Evolutionary conservation across 768 basidiomycete genomes (phyloP), one percentile per base, ranked within the genome.

Genomic region (Leccinum disarticulatum): DNA sequence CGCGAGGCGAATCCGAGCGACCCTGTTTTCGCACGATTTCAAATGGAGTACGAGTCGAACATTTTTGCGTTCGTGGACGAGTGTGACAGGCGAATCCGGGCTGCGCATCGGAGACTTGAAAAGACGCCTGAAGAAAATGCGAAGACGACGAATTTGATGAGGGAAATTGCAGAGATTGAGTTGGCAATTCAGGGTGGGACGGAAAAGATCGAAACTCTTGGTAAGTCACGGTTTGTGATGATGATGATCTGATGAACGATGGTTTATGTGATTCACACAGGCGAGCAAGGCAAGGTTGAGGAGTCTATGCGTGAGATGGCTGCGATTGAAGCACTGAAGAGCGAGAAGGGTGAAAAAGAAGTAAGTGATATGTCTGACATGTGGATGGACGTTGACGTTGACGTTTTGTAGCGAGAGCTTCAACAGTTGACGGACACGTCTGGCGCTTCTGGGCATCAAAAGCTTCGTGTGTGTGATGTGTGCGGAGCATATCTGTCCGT

Each of bases 81-180:
- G 74, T 98, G 96, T 77, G 97, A 99, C 82, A 80, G 97, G 69
- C 83, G 96, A 70, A 98, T 99, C 76, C 81, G 93, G 41, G 86
- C 91, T 41, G 93, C 95, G 48, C 97, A 99, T 74, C 83, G 94
- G 66, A 83, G 97, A 71, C 77, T 99, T 71, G 97, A 99, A 80
- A 99, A 99, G 82, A 99, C 97, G 6, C 97, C 97, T 35, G 97
- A 98, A 78, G 97, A 99, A 81, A 99, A 99, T 73, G 94, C 95
- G 54, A 97, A 98, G 78, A 98, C 96, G 33, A 98, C 97, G 4
- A 95, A 96, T 74, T 76, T 99, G 80, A 99, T 99, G 97, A 83
- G 94, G 64, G 97, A 99, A 83, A 98, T 99, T 77, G 97, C 93
- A 58, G 97, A 99, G 79, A 98, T 99, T 73, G 96, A 98, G 80